Base-by-base conservation (phyloP, 169 alveolate species). In the Toxoplasma gondii region DNA sequence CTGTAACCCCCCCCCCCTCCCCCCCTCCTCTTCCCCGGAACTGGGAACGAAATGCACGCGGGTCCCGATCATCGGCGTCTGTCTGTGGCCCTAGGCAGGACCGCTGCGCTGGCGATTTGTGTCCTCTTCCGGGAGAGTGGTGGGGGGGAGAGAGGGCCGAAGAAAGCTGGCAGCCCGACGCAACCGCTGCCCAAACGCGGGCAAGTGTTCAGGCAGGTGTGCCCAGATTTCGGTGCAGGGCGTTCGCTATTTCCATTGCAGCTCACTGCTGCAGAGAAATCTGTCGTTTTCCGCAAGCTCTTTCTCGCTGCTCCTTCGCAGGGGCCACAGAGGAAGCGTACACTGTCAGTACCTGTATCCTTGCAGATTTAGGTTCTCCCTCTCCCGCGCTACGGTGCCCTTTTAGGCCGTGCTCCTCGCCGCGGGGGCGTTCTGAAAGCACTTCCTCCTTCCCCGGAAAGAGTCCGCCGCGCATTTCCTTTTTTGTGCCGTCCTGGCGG, bases 111-210 rank as follows among this genome's bases (percentile, higher is more conserved):
- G 29, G n/a, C 74, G 74, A 31, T 64, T 49, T 22, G 74, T 64
- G 74, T 64, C 74, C 34, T 64, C 74, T 27, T 27, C 58, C 58
- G 58, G 22, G 24, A 1, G 34, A 64, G 5, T 19, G 74, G 74
- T 64, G 74, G 74, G 74, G n/a, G 74, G 74, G 74, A 16, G 74
- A 64, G n/a, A 31, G 4, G 58, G 58, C 58, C 58, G 58, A 49
- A 49, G 58, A 49, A 64, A 16, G 74, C 74, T 64, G 74, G 74
- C 74, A 64, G 74, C 74, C 74, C 74, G 74, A 64, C 74, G 58
- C 58, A 49, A 7, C 58, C 58, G 74, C 34, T 64, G 74, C 74
- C n/a, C 34, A n/a, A 64, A 27, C 74, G 22, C n/a, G n/a, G 74
- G 74, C 24, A 27, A 64, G n/a, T 64, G n/a, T 64, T 64, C 22